A percentile compares a stretch with the other conserved stretches of the same genome.
phyloP scores from a whole-genome alignment of 2,329 filamentous ascomycete genomes.

The Scytalidium sp. region DNA sequence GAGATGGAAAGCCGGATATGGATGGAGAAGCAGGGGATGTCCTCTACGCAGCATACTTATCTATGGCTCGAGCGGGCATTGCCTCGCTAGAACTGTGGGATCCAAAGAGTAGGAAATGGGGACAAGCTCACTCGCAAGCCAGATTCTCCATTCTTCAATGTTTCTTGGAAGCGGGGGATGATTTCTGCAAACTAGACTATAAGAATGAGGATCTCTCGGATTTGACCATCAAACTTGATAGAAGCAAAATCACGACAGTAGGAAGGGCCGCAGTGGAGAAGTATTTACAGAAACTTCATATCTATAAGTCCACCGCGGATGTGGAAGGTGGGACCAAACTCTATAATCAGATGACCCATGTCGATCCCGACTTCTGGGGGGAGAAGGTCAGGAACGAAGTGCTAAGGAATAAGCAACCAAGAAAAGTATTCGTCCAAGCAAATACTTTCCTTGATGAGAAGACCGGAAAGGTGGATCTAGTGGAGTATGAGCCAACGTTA shows the following conservation, averaged over 20 bases:
- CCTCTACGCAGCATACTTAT: conserved; percentile 82
- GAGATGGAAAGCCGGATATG: conserved; percentile 71
- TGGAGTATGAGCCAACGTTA: conserved; percentile 80
- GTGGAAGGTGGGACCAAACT: conserved; percentile 72
- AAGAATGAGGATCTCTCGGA: conserved; percentile 69
- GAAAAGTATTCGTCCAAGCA: conserved; percentile 90
- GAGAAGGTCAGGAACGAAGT: conserved; percentile 75
- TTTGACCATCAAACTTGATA: conserved; percentile 77
- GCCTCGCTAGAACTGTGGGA: conserved; percentile 93
- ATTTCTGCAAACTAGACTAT: conserved; percentile 82
- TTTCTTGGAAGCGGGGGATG: conserved; percentile 80
- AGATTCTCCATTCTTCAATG: conserved; percentile 84
- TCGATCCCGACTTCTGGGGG: conserved; percentile 81
- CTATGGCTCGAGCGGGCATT: conserved; percentile 92
- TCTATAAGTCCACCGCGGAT: conserved; percentile 90
- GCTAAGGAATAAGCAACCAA: conserved; percentile 73
- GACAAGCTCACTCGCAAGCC: conserved; percentile 87
- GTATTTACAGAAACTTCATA: conserved; percentile 86
- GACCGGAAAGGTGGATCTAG: conserved; percentile 69
- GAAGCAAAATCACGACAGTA: conserved; percentile 78
- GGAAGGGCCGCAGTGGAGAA: conserved; percentile 79
- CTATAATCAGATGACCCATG: conserved; percentile 80
- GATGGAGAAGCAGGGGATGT: conserved; percentile 78
- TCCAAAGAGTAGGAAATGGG: conserved; percentile 86
- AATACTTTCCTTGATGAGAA: conserved; percentile 74